These are phyloP conservation scores for Stenocarpella maydis DNA, from an alignment of 2,329 filamentous ascomycete species.

Conservation along the genomic window DNA sequence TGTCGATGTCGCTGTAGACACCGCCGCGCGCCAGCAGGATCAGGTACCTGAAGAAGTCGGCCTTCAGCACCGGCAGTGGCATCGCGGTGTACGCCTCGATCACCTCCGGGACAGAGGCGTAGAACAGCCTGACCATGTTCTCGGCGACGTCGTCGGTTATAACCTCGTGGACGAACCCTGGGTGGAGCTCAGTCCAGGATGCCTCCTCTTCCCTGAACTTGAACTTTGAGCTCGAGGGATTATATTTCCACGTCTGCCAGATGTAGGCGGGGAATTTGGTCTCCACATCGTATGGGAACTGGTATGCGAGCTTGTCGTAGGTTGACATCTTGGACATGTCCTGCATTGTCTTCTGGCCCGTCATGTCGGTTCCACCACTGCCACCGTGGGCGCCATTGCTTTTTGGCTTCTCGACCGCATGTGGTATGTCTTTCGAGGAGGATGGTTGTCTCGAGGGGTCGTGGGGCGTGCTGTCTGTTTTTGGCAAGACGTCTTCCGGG, in stretches of 20 bases:
- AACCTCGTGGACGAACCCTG: conserved; percentile 93
- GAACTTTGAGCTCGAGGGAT: conserved; percentile 80
- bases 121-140: conserved; percentile 84
- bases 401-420: conserved; percentile 31
- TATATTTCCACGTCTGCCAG: conserved; percentile 98
- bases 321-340: conserved; percentile 78
- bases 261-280: conserved; percentile 95
- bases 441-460: conserved; percentile 39
- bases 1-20: conserved; percentile 93
- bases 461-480: conserved; percentile 36
- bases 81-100: conserved; percentile 78
- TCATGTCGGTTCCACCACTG: not conserved
- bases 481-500: conserved; percentile 45
- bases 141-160: conserved; percentile 89
- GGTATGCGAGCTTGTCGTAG: conserved; percentile 84
- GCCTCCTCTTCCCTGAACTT: conserved; percentile 84
- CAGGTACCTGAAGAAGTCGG: conserved; percentile 81
- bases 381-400: conserved; percentile 35
- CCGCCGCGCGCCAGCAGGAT: conserved; percentile 69
- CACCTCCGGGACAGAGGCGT: conserved; percentile 82
- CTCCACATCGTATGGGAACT: conserved; percentile 91
- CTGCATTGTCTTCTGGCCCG: conserved; percentile 67
- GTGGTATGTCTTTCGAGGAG: conserved; percentile 34
- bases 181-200: conserved; percentile 87
- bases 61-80: conserved; percentile 78